Evolutionary conservation across 78 protist genomes (phyloP), one percentile per base, ranked within the genome.

Genomic region (Dictyostelium citrinum): DNA sequence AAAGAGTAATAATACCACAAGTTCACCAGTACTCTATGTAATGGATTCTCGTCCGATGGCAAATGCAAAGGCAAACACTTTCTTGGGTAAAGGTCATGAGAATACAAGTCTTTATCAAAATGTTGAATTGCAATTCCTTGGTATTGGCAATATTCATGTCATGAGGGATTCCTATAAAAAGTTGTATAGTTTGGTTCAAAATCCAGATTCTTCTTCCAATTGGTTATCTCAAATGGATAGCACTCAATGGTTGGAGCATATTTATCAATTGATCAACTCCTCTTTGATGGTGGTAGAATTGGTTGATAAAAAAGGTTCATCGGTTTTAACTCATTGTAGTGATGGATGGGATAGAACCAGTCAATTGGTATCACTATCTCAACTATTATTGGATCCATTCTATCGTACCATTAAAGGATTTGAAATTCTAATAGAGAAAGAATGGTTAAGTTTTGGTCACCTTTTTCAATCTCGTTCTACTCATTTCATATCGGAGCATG

Each of bases 341-440:
- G 61, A 37, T 80, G 99, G 99, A 1, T 99, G 99, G 99, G 99
- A 99, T 84, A 91, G 99, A 76, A 99, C 99, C 2, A 58, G 99
- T 55, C 98, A 97, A 88, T 33, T 86, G 46, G 75, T 71, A 5
- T 31, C 98, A 11, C 84, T 97, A 5, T 91, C 98, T 14, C 75
- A 86, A 60, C 81, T 98, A 22, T 16, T 96, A 11, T 71, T 98
- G 14, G 99, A 98, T 78, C 97, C 98, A 9, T 98, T 84, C 95
- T 98, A 96, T 90, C 90, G 99, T 29, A 98, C 99, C 10, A 9
- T 91, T 20, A 58, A 67, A 16, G 99, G 99, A 37, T 98, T 97
- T 90, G 96, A 76, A 41, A 95, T 97, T n/a, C 85, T 98, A 31
- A 93, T 98, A 24, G 98, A 97, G 95, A 95, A 98, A 81, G 99